phyloP scores from a whole-genome alignment of 352 stramenopile genomes.

The Thraustochytrium striatum region DNA sequence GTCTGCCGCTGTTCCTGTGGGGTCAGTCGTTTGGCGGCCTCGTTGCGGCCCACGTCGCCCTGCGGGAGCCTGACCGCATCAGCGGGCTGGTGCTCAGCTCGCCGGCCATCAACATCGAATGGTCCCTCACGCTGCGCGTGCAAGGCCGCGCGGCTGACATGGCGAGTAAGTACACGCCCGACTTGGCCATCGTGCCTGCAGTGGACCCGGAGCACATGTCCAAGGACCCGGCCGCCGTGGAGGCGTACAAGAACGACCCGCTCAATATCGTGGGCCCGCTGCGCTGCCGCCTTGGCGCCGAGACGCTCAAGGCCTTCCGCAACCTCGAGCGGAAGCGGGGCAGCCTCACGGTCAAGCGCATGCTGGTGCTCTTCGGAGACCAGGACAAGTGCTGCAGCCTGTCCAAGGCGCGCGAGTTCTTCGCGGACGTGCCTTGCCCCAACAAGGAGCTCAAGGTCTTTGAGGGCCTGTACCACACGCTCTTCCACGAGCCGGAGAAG shows the following conservation, averaged over 20 bases:
- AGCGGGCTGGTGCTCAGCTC: conserved; percentile 60
- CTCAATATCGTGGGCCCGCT: conserved; percentile 62
- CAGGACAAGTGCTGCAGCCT: conserved; percentile 61
- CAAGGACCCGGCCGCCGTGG: conserved; percentile 58
- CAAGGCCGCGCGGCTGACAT: background rate
- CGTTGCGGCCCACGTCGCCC: conserved; percentile 62
- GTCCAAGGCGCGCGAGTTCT: conserved; percentile 57
- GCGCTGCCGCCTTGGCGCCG: conserved; percentile 58
- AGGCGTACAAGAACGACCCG: conserved; percentile 62
- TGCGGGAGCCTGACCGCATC: conserved; percentile 61
- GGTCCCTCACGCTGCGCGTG: conserved; percentile 39
- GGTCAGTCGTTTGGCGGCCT: conserved; percentile 67
- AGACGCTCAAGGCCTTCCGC: conserved; percentile 57
- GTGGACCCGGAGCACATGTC: conserved; percentile 53
- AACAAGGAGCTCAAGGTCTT: conserved; percentile 68
- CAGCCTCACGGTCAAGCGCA: conserved; percentile 52
- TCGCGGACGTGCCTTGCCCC: conserved; percentile 55
- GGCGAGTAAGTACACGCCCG: background rate
- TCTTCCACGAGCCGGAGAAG: conserved; percentile 64
- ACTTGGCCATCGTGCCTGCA: background rate
- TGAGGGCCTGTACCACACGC: conserved; percentile 63
- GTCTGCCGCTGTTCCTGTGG: conserved; percentile 61
- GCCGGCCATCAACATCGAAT: conserved; percentile 63
- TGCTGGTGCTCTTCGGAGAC: conserved; percentile 60
- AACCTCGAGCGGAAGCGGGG: conserved; percentile 52